Percentiles rank a stretch among this genome's conserved stretches.
Conservation (phyloP, 1,284 basidiomycete species). For the Moesziomyces sp. region DNA sequence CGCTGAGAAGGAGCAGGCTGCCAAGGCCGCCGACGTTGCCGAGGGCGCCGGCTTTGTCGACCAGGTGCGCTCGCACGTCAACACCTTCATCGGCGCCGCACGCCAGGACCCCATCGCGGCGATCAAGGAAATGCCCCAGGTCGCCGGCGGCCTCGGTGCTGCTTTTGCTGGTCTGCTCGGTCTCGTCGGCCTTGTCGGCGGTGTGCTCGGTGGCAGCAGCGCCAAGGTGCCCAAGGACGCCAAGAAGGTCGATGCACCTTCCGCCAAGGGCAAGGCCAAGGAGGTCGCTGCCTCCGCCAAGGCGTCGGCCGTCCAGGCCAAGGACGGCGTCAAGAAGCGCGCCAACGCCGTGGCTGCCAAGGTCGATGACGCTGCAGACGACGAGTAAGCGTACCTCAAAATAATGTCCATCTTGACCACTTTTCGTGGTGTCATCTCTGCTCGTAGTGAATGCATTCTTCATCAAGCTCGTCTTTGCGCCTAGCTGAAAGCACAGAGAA, state of each 20-base stretch:
- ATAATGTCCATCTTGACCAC: background rate
- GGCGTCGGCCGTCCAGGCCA: slow-evolving; percentile 51
- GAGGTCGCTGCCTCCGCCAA: slow-evolving; percentile 44
- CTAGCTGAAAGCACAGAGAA: too few species aligned
- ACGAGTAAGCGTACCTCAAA: slow-evolving; percentile 20
- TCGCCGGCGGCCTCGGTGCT: slow-evolving; percentile 57
- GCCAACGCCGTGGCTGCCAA: slow-evolving; percentile 48
- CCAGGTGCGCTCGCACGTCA: slow-evolving; percentile 43
- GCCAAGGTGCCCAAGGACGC: slow-evolving; percentile 46
- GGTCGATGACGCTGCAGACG: slow-evolving; percentile 48
- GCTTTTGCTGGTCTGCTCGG: slow-evolving; percentile 55
- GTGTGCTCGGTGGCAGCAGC: slow-evolving; percentile 47
- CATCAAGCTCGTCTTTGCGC: background rate
- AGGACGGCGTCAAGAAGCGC: slow-evolving; percentile 54
- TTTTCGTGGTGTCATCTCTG: background rate
- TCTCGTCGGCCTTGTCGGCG: slow-evolving; percentile 54
- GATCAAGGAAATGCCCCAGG: slow-evolving; percentile 59
- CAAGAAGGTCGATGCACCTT: slow-evolving; percentile 52
- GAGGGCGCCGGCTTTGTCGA: slow-evolving; percentile 32
- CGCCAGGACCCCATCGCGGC: slow-evolving; percentile 56
- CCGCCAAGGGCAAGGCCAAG: slow-evolving; percentile 45
- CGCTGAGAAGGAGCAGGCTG: slow-evolving; percentile 27
- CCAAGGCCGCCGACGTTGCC: slow-evolving; percentile 34
- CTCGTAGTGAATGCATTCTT: background rate
- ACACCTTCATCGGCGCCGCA: slow-evolving; percentile 45